A percentile compares a stretch with the other conserved stretches of the same genome.
These are phyloP conservation scores for Neurospora sp. DNA, from an alignment of 495 filamentous ascomycete genomes.

Conservation along the genomic window DNA sequence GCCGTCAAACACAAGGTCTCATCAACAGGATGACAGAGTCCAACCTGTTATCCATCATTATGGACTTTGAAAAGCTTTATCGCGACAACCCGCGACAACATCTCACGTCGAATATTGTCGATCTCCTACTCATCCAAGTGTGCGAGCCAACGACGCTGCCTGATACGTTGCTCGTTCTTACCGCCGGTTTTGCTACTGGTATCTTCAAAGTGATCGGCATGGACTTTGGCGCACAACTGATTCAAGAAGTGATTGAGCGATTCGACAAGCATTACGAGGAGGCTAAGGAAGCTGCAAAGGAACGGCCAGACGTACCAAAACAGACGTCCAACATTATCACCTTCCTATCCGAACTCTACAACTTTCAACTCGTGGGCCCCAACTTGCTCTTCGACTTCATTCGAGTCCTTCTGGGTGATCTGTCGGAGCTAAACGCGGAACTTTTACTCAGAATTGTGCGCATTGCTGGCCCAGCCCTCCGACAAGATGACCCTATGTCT, in stretches of 20 bases:
- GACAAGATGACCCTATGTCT: conserved; percentile 83
- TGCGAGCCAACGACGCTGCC: conserved; percentile 64
- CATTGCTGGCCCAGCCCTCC: conserved; percentile 68
- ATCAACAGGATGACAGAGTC: conserved; percentile 89
- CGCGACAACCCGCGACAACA: conserved; percentile 67
- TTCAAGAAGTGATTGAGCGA: conserved; percentile 65
- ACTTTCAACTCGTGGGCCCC: conserved; percentile 76
- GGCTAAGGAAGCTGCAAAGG: conserved; percentile 31
- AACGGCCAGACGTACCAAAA: conserved; percentile 45
- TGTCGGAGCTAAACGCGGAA: conserved; percentile 88
- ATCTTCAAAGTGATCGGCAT: conserved; percentile 77
- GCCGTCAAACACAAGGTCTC: conserved; percentile 73
- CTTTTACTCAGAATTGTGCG: conserved; percentile 76
- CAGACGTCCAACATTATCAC: conserved; percentile 70
- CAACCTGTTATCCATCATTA: conserved; percentile 69
- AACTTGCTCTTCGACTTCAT: conserved; percentile 85
- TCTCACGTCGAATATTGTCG: conserved; percentile 68
- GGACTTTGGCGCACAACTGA: conserved; percentile 76
- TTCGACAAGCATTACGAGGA: conserved; percentile 46
- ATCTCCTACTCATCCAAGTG: conserved; percentile 63
- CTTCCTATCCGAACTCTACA: conserved; percentile 80
- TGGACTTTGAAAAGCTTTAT: conserved; percentile 75
- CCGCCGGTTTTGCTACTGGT: conserved; percentile 82
- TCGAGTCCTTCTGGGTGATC: conserved; percentile 57
- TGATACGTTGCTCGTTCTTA: conserved; percentile 84